Conservation (phyloP, 768 basidiomycete species). For the Lactarius evosmus region DNA sequence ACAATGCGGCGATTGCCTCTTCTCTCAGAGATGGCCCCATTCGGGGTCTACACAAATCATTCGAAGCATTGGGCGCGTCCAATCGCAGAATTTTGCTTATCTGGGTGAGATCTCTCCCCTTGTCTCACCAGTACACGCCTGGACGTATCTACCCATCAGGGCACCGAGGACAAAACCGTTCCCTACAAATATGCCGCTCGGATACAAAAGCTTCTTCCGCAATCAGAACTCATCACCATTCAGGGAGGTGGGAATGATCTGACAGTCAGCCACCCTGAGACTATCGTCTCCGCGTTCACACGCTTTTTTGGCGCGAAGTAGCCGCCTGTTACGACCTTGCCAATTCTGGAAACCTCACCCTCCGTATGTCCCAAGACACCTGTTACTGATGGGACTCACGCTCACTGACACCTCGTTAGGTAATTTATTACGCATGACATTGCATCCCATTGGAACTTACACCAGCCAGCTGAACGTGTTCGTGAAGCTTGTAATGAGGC, state of each 20-base stretch:
- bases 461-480: conserved; percentile 9
- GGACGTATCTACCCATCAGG: conserved; percentile 35
- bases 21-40: conserved; percentile 71
- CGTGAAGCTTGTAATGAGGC: conserved; percentile 9
- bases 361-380: background rate
- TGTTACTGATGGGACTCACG: background rate
- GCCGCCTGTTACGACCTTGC: background rate
- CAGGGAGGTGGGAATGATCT: conserved; percentile 53
- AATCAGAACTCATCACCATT: conserved; percentile 46
- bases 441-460: background rate
- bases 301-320: conserved; percentile 24
- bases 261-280: conserved; percentile 28
- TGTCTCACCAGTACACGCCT: background rate
- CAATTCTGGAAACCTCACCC: conserved; percentile 9
- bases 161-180: conserved; percentile 58
- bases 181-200: conserved; percentile 50
- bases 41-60: conserved; percentile 55
- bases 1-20: conserved; percentile 73
- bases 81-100: conserved; percentile 56
- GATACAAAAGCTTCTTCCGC: conserved; percentile 46
- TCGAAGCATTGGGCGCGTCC: conserved; percentile 47
- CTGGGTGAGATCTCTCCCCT: conserved; percentile 46
- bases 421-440: conserved; percentile 19
- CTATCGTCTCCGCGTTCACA: conserved; percentile 20
- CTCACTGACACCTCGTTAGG: background rate